Evolutionary conservation across 371 early-diverging fungal species (phyloP), one percentile per base, ranked within the genome.

Genomic region (Syncephalastrum racemosum): DNA sequence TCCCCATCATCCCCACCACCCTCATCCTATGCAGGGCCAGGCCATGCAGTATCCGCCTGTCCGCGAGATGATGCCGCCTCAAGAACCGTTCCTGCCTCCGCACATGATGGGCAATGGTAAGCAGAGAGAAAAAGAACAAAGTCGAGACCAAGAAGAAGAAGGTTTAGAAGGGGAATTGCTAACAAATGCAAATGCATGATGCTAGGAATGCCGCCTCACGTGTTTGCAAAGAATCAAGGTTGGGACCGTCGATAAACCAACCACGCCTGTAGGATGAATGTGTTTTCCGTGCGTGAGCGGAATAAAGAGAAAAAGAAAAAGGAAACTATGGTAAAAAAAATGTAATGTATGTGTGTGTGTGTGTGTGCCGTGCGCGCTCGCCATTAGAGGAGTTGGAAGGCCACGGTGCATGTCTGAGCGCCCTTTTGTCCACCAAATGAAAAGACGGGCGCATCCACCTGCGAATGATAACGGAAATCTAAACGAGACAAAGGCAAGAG

Each of bases 351-450:
- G 27, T 27, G 7, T 27, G 27, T 27, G 7, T 7, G 27, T 7
- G 7, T 27, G 27, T 27, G 27, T 46, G 22, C 45, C 36, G 19
- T 27, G 16, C 3, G 18, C n/a, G 40, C n/a, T 4, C 16, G 49
- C 36, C 46, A 52, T 56, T 46, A 55, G 56, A 47, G 41, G n/a
- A 67, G 65, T 23, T 70, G 77, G 67, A 94, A 91, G 10, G 89
- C 90, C 4, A 92, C 87, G 1, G 93, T 93, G 46, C 86, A 86
- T 41, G 93, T 90, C 20, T 83, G 91, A 61, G 93, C 92, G 13
- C 96, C 96, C 22, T 80, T 81, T 0, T 83, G 84, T 4, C 96
- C 96, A 54, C 96, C 95, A 79, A 95, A 95, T 54, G 71, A 82
- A 66, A 94, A 94, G 22, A 90, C 84, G 10, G 86, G 87, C 66